Evolutionary conservation across 306 rosid genomes (phyloP), one percentile per base, ranked within the genome.

Genomic region (Aeschynomene evenia): DNA sequence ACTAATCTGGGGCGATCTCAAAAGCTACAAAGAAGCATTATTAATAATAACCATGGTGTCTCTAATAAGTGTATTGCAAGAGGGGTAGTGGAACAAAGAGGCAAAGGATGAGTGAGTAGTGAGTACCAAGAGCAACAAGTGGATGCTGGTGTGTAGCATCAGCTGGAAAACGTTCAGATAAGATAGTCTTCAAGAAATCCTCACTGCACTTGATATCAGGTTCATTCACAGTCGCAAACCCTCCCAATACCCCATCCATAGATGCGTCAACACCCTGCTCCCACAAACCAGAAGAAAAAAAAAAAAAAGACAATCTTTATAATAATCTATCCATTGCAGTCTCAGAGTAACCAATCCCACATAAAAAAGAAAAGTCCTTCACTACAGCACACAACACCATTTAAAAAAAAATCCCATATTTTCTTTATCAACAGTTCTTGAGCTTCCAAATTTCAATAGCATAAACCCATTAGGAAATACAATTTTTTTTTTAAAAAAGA

Each of bases 181-280:
- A 68, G 8, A 94, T 71, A 48, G 53, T 49, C 45, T 81, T 84
- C 79, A 94, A 87, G 78, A 94, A 90, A 40, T 83, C 91, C 81
- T 90, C 92, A 76, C 98, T 94, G 36, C 72, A 87, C 34, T 24
- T 72, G 57, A 94, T 84, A 74, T 94, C 98, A 6, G 88, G 77
- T 29, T 87, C 85, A 70, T 80, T 85, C 66, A 91, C 89, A 45
- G 74, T 83, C 34, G 85, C 89, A 79, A 24, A 90, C 15, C 98
- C 98, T 51, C 98, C 97, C 75, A 94, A 78, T 3, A 94, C 96
- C 26, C 98, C 98, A 62, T 94, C 90, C n/a, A 85, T 62, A 4
- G 89, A 90, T 23, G 98, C 96, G 64, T 87, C 92, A 55, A 94
- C 91, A 26, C 88, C 92, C 96, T 89, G 61, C 21, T 58, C 76